Base-by-base conservation (phyloP, 768 basidiomycete genomes). In the Agaricus bisporus region DNA sequence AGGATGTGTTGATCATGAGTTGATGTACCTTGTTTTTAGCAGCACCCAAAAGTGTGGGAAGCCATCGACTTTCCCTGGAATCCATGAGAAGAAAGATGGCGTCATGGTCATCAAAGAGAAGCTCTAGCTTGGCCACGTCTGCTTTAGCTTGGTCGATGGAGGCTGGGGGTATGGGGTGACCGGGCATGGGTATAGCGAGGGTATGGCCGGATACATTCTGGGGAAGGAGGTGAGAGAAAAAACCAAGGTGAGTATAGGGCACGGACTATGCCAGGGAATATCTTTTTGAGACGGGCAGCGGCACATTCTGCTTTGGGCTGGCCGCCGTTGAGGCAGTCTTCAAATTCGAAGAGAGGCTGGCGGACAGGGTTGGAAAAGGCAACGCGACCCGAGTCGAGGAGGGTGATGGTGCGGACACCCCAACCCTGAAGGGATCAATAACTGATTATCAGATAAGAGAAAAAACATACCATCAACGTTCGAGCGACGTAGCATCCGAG, bases 331-430 rank as follows among this genome's bases (percentile, higher is more conserved):
- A 98, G 69, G 58, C 93, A 97, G 64, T 99, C 97, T 52, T 86
- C 85, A 60, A 98, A 98, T 59, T 93, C 89, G 62, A 98, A 99
- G 6, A 99, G 73, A 2, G 97, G 97, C 66, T 99, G 97, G 35
- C 97, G 81, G 45, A 98, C 97, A 2, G 97, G 97, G 67, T 99
- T 98, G 18, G 94, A 98, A 69, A 95, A 98, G 0, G 93, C 95
- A 10, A 98, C 95, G 41, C 78, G 82, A 0, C 85, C 83, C 14
- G 90, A 95, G 69, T 99, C 95, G 45, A 97, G 83, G 41, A 99
- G 81, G 0, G 94, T 94, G 63, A 98, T 97, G 9, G 79, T 93
- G 25, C 92, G 82, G 10, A 98, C 87, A 9, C 97, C 95, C 95
- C 97, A 98, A 5, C 86, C 95, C 95, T 95, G 56, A 41, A 1